Evolutionary conservation across 306 rosid species (phyloP).

Genomic region (Acacia crassicarpa): DNA sequence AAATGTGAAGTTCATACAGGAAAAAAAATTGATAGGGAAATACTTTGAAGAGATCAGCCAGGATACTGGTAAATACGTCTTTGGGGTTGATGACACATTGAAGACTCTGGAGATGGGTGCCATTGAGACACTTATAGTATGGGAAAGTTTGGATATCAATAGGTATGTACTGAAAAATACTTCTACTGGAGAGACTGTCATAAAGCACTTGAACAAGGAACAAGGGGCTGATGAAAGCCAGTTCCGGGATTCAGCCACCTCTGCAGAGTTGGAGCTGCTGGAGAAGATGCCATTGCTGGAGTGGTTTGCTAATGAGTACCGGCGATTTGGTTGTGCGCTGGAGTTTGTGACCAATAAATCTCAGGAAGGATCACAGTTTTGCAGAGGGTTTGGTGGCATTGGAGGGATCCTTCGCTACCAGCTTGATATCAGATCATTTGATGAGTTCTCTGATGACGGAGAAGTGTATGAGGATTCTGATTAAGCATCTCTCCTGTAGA

Average conservation of each 20-base stretch:
- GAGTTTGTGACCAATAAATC: conserved; percentile 73
- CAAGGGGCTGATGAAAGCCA: conserved; percentile 53
- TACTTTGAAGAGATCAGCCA: conserved; percentile 76
- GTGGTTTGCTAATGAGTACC: conserved; percentile 70
- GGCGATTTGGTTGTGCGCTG: conserved; percentile 57
- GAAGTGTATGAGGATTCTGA: conserved; percentile 37
- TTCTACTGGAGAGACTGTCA: conserved; percentile 44
- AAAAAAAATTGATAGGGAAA: conserved; percentile 63
- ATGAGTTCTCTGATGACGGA: conserved; percentile 58
- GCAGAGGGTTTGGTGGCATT: conserved; percentile 74
- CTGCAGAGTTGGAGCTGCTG: conserved; percentile 57
- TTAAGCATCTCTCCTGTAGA: neutral
- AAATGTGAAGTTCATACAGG: conserved; percentile 70
- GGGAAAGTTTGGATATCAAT: conserved; percentile 69
- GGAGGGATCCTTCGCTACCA: conserved; percentile 78
- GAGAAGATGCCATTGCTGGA: conserved; percentile 60
- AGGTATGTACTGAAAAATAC: conserved; percentile 52
- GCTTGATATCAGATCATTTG: conserved; percentile 64
- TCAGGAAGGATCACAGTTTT: conserved; percentile 70
- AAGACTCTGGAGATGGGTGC: conserved; percentile 77
- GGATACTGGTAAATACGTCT: conserved; percentile 74
- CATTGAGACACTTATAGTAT: conserved; percentile 70
- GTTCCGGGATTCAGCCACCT: conserved; percentile 43
- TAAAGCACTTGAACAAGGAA: conserved; percentile 71
- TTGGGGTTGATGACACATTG: conserved; percentile 67